Conservation (phyloP, 129 eudicot genomes). For the Pseudognaphalium luteoalbum region DNA sequence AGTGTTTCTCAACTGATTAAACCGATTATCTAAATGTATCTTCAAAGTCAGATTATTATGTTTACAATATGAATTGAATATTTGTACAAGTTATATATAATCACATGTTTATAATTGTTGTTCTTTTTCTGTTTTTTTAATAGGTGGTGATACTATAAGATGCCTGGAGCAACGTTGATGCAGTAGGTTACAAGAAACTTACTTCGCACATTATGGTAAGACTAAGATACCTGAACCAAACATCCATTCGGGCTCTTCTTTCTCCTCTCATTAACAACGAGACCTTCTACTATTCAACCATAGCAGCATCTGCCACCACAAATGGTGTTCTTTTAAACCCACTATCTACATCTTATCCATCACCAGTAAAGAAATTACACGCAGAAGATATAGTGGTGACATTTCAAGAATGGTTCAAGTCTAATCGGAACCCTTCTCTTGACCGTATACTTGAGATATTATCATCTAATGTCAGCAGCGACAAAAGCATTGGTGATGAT, state of each 20-base stretch:
- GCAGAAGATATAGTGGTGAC: constrained; percentile 44
- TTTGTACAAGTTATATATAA: too few species aligned
- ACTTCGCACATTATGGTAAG: constrained; percentile 39
- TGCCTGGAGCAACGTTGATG: constrained; percentile 5
- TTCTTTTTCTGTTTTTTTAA: neutral
- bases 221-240: constrained; percentile 44
- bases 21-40: too few species aligned
- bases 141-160: neutral
- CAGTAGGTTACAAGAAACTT: constrained; percentile 9
- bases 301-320: constrained; percentile 20
- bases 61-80: too few species aligned
- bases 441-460: constrained; percentile 60
- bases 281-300: constrained; percentile 23
- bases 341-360: neutral
- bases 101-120: neutral
- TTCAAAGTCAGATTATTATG: too few species aligned
- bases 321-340: constrained; percentile 18
- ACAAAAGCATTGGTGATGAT: constrained; percentile 8
- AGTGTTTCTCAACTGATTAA: too few species aligned
- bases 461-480: constrained; percentile 15
- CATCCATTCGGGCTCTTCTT: constrained; percentile 41
- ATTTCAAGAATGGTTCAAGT: constrained; percentile 67
- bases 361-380: constrained; percentile 9
- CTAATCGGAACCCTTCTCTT: constrained; percentile 37
- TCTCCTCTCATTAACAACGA: constrained; percentile 24